Evolutionary conservation across 164 flowering plant genomes (phyloP), one percentile per base, ranked within the genome.

Genomic region (Liriodendron chinense): DNA sequence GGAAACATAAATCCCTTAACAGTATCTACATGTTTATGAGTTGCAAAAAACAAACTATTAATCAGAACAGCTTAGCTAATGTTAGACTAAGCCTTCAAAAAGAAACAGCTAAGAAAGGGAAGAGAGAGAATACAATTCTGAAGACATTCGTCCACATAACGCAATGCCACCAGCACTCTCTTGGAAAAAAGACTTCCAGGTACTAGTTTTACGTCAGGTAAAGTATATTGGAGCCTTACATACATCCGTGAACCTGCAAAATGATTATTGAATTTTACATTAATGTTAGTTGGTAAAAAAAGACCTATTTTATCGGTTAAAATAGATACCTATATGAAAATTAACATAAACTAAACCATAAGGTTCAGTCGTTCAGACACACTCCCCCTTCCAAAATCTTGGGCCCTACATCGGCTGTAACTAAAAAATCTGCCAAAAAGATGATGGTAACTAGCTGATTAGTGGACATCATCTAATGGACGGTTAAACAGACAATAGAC

Each of bases 131-230:
- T 85, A 91, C 93, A 75, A 91, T 88, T 83, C 84, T 91, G 85
- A 91, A 91, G 74, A 91, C 87, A 82, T 91, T 91, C 63, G 96
- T 91, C 96, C 93, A 91, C 96, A 91, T 91, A 72, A 82, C 71
- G 73, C 59, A 43, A 47, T 48, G 63, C 69, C 63, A 47, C 74
- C 76, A 47, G 66, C 22, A 70, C 57, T 72, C 74, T 12, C 59
- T 48, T 24, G 5, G 65, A 18, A 68, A 20, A 59, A 71, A 59
- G 23, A 53, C 64, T 22, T n/a, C 71, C 63, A 50, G 26, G 64
- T 68, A 34, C 71, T 53, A 74, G 6, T 53, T 74, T 12, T 65
- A 14, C 50, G 66, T 62, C 20, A 43, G 2, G 49, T 9, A 49
- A 47, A 22, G 13, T 28, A 26, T 25, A 76, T 28, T 57, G n/a